These are phyloP conservation scores for Saururus chinensis DNA, from an alignment of 164 flowering plant species.

Conservation along the genomic window DNA sequence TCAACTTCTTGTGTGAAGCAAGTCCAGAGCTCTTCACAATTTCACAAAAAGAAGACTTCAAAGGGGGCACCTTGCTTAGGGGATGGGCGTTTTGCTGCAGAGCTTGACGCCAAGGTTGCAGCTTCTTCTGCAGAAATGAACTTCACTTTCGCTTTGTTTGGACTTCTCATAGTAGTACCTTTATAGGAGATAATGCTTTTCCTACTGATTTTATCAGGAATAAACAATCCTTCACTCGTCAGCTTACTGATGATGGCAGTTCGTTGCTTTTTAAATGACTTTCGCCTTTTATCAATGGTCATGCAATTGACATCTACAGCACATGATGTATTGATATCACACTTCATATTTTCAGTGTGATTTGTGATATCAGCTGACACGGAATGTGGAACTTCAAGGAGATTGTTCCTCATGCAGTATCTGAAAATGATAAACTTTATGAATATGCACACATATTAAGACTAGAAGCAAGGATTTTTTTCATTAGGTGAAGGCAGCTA, in stretches of 20 bases:
- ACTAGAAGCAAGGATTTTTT: background rate
- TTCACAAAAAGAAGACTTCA: background rate
- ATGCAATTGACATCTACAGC: no score
- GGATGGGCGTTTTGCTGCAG: background rate
- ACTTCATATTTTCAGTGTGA: background rate
- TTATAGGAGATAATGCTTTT: background rate
- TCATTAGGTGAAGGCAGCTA: no score
- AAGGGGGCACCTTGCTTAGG: background rate
- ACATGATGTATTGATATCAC: background rate
- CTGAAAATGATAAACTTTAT: background rate
- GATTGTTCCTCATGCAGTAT: background rate
- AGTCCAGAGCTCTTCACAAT: background rate
- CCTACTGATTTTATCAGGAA: background rate
- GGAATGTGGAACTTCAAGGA: background rate
- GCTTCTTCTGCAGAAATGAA: background rate
- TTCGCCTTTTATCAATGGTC: background rate
- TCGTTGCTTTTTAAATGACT: background rate
- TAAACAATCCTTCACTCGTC: background rate
- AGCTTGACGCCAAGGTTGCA: background rate
- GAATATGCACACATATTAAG: background rate
- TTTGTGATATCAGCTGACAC: no score
- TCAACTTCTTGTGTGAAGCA: no score
- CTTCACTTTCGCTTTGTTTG: background rate
- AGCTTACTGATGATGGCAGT: background rate
- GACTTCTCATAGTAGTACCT: background rate